phyloP scores from a whole-genome alignment of 495 filamentous ascomycete species.

The Neurospora sp. region DNA sequence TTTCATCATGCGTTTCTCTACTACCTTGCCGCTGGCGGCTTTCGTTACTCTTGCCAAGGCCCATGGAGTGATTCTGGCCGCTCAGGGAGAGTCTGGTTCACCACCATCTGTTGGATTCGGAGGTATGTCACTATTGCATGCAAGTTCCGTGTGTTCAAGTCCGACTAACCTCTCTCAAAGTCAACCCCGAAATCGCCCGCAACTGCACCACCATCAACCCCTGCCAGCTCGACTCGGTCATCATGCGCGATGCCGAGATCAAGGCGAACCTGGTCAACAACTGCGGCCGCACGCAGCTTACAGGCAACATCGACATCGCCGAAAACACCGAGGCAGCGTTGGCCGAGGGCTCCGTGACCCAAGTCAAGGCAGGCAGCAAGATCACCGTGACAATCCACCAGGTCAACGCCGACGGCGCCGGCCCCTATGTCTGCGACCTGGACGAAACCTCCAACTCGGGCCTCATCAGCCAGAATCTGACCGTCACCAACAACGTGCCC shows the following conservation, averaged over 20 bases:
- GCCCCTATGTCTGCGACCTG: slow-evolving; percentile 41
- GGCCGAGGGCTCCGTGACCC: slow-evolving; percentile 31
- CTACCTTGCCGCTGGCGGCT: slow-evolving; percentile 24
- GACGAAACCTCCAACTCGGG: slow-evolving; percentile 36
- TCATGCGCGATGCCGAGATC: slow-evolving; percentile 44
- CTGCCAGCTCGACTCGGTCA: slow-evolving; percentile 42
- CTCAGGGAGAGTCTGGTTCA: slow-evolving; percentile 30
- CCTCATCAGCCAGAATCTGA: slow-evolving; percentile 29
- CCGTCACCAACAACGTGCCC: slow-evolving; percentile 35
- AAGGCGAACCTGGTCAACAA: slow-evolving; percentile 34
- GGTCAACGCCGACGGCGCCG: slow-evolving; percentile 47
- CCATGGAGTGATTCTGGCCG: slow-evolving; percentile 34
- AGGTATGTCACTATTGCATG: slow-evolving; percentile 7
- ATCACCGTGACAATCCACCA: slow-evolving; percentile 40
- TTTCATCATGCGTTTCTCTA: slow-evolving; percentile 23
- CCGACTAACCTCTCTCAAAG: slow-evolving; percentile 9
- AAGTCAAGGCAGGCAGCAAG: slow-evolving; percentile 28
- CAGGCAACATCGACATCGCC: slow-evolving; percentile 44
- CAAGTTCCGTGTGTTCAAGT: too few species aligned
- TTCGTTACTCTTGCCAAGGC: slow-evolving; percentile 26
- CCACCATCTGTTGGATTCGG: slow-evolving; percentile 34
- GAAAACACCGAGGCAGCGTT: slow-evolving; percentile 43
- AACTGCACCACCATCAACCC: slow-evolving; percentile 43
- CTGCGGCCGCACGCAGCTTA: slow-evolving; percentile 40
- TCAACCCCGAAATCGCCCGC: slow-evolving; percentile 30